Percentiles rank a stretch among this genome's conserved stretches.
Conservation (phyloP, 2,329 filamentous ascomycete genomes). For the Sclerotinia spermophila region DNA sequence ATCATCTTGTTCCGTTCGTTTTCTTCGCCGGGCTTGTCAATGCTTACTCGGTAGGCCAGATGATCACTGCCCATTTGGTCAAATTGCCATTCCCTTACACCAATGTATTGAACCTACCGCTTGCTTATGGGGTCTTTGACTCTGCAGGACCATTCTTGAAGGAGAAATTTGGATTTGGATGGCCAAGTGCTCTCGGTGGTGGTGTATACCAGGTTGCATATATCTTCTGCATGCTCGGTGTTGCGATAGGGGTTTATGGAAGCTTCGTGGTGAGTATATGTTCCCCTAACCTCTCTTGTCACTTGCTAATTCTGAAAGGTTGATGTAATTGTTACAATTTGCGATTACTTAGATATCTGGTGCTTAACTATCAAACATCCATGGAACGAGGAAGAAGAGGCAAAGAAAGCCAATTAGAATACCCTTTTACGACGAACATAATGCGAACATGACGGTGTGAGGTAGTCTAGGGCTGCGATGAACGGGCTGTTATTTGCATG, state of each 20-base stretch:
- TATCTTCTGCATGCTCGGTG: constrained; percentile 81
- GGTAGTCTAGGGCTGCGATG: not conserved
- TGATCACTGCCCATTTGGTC: constrained; percentile 91
- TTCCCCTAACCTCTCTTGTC: constrained; percentile 3
- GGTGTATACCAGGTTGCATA: constrained; percentile 88
- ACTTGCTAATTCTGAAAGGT: constrained; percentile 44
- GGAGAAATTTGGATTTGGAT: constrained; percentile 56
- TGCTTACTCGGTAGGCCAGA: constrained; percentile 90
- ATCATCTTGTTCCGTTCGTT: constrained; percentile 84
- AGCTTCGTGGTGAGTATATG: constrained; percentile 70
- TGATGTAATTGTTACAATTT: constrained; percentile 95
- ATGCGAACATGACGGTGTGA: constrained; percentile 2
- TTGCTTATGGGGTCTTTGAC: constrained; percentile 76
- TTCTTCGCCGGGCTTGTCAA: constrained; percentile 88
- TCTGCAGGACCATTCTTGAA: constrained; percentile 68
- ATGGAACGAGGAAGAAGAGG: constrained; percentile 42
- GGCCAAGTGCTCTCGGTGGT: constrained; percentile 71
- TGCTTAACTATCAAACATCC: constrained; percentile 95
- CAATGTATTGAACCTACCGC: constrained; percentile 77
- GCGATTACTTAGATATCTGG: constrained; percentile 97
- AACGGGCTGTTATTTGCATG: not conserved
- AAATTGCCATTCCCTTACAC: constrained; percentile 85
- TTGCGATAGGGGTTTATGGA: constrained; percentile 86
- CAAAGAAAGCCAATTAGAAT: constrained; percentile 31
- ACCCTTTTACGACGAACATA: not conserved